Percentiles rank a stretch among this genome's conserved stretches.
phyloP scores from a whole-genome alignment of 306 rosid species.

The Cicer judaicum region DNA sequence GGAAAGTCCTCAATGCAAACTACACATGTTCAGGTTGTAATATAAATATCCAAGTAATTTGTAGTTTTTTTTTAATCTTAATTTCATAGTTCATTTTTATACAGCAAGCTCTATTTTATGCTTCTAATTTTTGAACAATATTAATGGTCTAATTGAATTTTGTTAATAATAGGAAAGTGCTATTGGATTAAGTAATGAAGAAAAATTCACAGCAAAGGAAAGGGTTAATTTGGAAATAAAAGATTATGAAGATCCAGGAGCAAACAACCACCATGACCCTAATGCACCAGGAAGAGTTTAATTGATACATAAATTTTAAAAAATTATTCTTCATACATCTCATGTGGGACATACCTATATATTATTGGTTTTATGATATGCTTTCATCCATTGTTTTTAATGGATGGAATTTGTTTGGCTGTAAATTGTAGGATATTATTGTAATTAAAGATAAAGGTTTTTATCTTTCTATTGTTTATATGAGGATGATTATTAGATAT shows the following conservation, averaged over 20 bases:
- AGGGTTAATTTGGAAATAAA: conserved; percentile 51
- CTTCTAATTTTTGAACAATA: not conserved
- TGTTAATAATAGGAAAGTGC: conserved; percentile 43
- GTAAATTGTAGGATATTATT: not conserved
- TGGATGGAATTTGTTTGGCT: not conserved
- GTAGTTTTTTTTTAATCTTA: not conserved
- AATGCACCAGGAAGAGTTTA: conserved; percentile 52
- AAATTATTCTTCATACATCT: conserved; percentile 8
- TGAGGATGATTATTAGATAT: not conserved
- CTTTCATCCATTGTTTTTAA: not conserved
- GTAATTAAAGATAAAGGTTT: not conserved
- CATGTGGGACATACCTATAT: conserved; percentile 2
- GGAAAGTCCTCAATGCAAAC: conserved; percentile 35
- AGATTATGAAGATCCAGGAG: conserved; percentile 63
- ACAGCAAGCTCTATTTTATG: too few species aligned
- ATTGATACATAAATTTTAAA: not conserved
- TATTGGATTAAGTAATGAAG: conserved; percentile 30
- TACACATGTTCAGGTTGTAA: conserved; percentile 29
- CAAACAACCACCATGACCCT: conserved; percentile 67
- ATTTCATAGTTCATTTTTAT: not conserved
- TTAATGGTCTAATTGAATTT: not conserved
- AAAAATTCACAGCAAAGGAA: conserved; percentile 37
- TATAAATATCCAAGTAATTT: not conserved
- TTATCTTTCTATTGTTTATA: not conserved
- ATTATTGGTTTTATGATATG: not conserved